These are phyloP conservation scores for Spinacia oleracea DNA, from an alignment of 179 eudicot genomes.

Conservation along the genomic window DNA sequence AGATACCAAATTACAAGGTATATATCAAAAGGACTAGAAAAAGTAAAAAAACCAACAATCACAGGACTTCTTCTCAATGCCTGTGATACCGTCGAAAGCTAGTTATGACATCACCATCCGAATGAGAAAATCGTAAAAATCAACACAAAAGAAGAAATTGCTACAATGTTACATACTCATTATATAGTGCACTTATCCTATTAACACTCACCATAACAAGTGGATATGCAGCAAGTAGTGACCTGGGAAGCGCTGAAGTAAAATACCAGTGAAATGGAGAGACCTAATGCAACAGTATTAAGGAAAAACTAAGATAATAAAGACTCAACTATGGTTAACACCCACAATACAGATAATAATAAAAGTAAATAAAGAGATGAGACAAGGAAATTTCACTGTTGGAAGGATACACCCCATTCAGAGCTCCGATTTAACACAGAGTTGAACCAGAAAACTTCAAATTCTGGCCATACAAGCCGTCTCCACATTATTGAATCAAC, in stretches of 20 bases:
- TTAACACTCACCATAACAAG: slow-evolving; percentile 70
- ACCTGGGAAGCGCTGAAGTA: slow-evolving; percentile 96
- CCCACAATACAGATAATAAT: neutral
- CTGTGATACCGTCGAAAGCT: neutral
- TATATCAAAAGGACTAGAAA: slow-evolving; percentile 7
- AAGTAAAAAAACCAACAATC: neutral
- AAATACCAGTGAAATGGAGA: slow-evolving; percentile 94
- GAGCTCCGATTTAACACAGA: slow-evolving; percentile 91
- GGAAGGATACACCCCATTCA: slow-evolving; percentile 99
- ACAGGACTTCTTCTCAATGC: slow-evolving; percentile 6
- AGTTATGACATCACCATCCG: neutral
- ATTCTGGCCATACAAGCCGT: slow-evolving; percentile 85
- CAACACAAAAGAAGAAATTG: neutral
- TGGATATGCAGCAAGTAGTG: slow-evolving; percentile 90
- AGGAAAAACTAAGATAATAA: slow-evolving; percentile 37
- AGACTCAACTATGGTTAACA: slow-evolving; percentile 12
- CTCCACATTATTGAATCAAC: slow-evolving; percentile 82
- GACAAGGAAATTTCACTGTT: slow-evolving; percentile 7
- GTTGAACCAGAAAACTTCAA: slow-evolving; percentile 96
- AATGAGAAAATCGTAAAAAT: neutral
- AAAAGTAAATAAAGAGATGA: neutral
- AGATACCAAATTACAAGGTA: slow-evolving; percentile 9
- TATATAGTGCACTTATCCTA: neutral
- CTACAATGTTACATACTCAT: neutral
- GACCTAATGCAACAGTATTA: slow-evolving; percentile 49